Percentiles rank a stretch among this genome's conserved stretches.
Evolutionary conservation across 1,139 yeast genomes (phyloP).

Genomic region (Scheffersomyces illinoinensis): DNA sequence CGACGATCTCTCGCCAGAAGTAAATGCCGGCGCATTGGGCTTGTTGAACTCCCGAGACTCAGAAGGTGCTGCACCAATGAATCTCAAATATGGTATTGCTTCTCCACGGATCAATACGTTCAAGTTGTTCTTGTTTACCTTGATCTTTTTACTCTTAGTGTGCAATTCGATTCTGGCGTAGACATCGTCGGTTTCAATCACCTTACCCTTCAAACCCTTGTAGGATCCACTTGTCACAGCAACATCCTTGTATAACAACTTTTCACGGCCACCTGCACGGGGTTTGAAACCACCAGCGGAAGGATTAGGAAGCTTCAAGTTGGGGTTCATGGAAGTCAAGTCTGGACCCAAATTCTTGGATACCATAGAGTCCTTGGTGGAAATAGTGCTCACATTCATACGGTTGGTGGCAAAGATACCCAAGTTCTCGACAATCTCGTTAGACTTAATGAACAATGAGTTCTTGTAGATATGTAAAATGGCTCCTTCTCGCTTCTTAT

Average conservation of each 20-base stretch:
- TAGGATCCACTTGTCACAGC: slow-evolving; percentile 87
- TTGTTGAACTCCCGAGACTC: slow-evolving; percentile 22
- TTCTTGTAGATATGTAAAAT: slow-evolving; percentile 85
- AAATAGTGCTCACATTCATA: slow-evolving; percentile 75
- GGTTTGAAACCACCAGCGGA: slow-evolving; percentile 56
- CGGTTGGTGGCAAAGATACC: slow-evolving; percentile 88
- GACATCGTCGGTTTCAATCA: slow-evolving; percentile 89
- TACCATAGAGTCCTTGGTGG: slow-evolving; percentile 74
- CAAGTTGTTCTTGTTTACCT: slow-evolving; percentile 77
- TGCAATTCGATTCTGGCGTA: slow-evolving; percentile 92
- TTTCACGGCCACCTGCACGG: slow-evolving; percentile 72
- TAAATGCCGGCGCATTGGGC: slow-evolving; percentile 44
- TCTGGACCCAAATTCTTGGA: slow-evolving; percentile 63
- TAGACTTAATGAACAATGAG: slow-evolving; percentile 74
- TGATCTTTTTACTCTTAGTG: slow-evolving; percentile 84
- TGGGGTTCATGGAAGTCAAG: slow-evolving; percentile 84
- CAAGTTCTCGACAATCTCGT: slow-evolving; percentile 76
- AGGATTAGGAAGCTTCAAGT: slow-evolving; percentile 47
- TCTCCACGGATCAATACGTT: slow-evolving; percentile 68
- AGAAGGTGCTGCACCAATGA: slow-evolving; percentile 52
- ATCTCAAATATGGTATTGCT: slow-evolving; percentile 77
- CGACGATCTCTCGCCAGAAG: slow-evolving; percentile 41
- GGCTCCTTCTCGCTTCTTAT: slow-evolving; percentile 75
- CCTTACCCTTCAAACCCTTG: slow-evolving; percentile 92
- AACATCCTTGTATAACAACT: slow-evolving; percentile 78